Evolutionary conservation across 306 rosid species (phyloP).

Genomic region (Oxytropis ochrocephala): DNA sequence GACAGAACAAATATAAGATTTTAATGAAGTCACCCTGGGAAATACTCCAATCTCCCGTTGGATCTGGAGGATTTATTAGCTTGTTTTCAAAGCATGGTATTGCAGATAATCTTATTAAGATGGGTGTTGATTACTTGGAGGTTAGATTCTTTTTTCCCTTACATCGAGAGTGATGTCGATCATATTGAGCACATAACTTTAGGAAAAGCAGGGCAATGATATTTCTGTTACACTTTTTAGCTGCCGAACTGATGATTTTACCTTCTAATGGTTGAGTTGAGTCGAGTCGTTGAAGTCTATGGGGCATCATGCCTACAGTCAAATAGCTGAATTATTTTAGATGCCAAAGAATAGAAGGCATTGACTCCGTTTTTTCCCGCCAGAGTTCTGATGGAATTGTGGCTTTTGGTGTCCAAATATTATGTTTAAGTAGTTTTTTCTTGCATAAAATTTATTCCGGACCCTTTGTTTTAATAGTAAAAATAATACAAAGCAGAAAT

Average conservation of each 20-base stretch:
- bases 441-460: neutral
- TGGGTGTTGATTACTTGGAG: constrained; percentile 77
- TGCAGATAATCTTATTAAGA: constrained; percentile 46
- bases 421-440: neutral
- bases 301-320: neutral
- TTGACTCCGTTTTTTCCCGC: constrained; percentile 1
- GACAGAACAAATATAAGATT: constrained; percentile 50
- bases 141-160: constrained; percentile 32
- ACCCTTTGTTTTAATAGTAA: neutral
- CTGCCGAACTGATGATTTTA: neutral
- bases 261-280: neutral
- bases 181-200: neutral
- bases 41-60: constrained; percentile 76
- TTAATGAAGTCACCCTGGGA: constrained; percentile 96
- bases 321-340: neutral
- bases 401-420: neutral
- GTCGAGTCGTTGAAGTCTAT: neutral
- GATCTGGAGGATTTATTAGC: constrained; percentile 77
- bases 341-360: neutral
- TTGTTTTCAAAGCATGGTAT: constrained; percentile 56
- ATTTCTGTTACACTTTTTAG: neutral
- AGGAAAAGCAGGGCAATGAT: neutral
- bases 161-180: neutral
- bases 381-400: neutral
- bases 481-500: neutral